Base-by-base conservation (phyloP, 768 basidiomycete genomes). In the Amanita rubescens region DNA sequence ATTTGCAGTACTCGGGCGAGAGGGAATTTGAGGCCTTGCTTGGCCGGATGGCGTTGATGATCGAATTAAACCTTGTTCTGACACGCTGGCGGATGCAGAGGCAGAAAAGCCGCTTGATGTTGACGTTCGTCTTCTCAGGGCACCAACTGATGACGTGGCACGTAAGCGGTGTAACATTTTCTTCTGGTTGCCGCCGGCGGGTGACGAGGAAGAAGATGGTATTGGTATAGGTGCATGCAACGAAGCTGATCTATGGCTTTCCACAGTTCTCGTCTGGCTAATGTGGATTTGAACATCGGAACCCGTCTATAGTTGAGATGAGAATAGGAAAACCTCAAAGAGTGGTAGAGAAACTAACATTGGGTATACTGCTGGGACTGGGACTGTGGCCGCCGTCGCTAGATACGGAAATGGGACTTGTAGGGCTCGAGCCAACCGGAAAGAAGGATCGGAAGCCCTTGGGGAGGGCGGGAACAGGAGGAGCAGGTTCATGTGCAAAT, bases 1-100 rank as follows among this genome's bases (percentile, higher is more conserved):
- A 15, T 47, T 27, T 49, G 37, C 49, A 5, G 62, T 63, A 17
- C 59, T 53, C 3, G 67, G 52, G 4, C 63, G 65, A 12, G 59
- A 62, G 20, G 61, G 59, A 51, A 61, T 58, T 33, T 20, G 63
- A 62, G 33, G 32, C 33, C 20, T 49, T 35, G 47, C 11, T 37
- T 49, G 47, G 11, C 47, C 32, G 8, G 47, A 34, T 20, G 47
- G 47, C 6, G 43, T 44, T 15, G 41, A 19, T 27, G 43, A 14
- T 25, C 24, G 41, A 12, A 9, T 42, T 11, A 3, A 19, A 3
- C 10, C 5, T 3, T 5, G 20, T 46, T 22, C 24, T 2, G n/a
- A 7, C 24, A 9, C 24, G 15, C 2, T 25, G 5, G 43, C 43
- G 24, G 43, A 44, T 15, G 15, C 24, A 46, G 44, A 46, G 15